Evolutionary conservation across 2,329 filamentous ascomycete genomes (phyloP).

Genomic region (Penicillium sp.): DNA sequence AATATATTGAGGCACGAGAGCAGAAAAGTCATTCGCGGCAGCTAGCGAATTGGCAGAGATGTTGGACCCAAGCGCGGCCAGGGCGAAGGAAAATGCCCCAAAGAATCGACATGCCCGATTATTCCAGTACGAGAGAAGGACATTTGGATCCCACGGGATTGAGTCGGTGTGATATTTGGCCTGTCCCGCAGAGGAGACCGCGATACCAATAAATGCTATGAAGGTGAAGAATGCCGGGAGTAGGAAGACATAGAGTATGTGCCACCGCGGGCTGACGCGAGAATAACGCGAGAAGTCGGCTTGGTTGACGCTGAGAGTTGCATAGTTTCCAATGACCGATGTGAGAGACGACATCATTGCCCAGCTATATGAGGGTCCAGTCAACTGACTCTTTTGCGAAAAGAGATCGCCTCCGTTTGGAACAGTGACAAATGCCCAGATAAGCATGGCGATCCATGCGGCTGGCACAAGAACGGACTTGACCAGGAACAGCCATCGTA

Average conservation of each 20-base stretch:
- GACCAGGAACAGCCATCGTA: conserved; percentile 35
- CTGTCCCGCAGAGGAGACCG: conserved; percentile 38
- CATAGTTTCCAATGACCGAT: conserved; percentile 49
- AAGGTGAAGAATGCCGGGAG: conserved; percentile 53
- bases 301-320: conserved; percentile 51
- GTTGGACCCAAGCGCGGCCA: conserved; percentile 51
- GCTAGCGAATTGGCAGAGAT: conserved; percentile 52
- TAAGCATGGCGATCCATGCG: conserved; percentile 59
- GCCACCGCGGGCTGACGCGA: conserved; percentile 42
- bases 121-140: conserved; percentile 36
- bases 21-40: conserved; percentile 55
- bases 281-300: conserved; percentile 56
- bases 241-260: conserved; percentile 49
- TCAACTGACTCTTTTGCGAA: conserved; percentile 43
- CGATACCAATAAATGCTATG: conserved; percentile 48
- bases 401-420: conserved; percentile 14
- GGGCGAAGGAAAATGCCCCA: conserved; percentile 50
- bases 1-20: conserved; percentile 51
- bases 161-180: conserved; percentile 29
- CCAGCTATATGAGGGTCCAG: conserved; percentile 52
- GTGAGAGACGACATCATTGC: conserved; percentile 51
- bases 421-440: conserved; percentile 25
- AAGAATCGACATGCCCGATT: conserved; percentile 46
- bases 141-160: conserved; percentile 44
- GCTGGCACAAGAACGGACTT: conserved; percentile 49